A percentile compares a stretch with the other conserved stretches of the same genome.
These are phyloP conservation scores for Ballota nigra DNA, from an alignment of 257 asterid genomes.

Conservation along the genomic window DNA sequence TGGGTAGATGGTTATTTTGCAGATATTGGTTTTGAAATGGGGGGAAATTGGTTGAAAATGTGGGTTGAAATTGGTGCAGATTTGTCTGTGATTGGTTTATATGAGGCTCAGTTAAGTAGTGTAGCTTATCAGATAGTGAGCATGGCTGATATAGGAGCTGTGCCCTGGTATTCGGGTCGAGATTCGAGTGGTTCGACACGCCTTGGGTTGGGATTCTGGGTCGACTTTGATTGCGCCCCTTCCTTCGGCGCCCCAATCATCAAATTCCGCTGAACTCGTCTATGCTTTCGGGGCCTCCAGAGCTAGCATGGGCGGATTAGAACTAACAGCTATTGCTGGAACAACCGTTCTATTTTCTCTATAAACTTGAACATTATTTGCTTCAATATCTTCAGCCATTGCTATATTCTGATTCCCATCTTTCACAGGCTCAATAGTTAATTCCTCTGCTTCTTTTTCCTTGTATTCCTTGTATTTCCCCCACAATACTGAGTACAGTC, in stretches of 20 bases:
- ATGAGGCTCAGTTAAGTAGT: too few relatives aligned
- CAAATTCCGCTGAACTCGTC: too few relatives aligned
- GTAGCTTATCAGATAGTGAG: constrained; percentile 58
- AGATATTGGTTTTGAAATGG: too few relatives aligned
- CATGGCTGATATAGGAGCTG: constrained; percentile 50
- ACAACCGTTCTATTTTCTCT: constrained; percentile 23
- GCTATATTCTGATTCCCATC: constrained; percentile 8
- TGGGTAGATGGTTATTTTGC: too few relatives aligned
- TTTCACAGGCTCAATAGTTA: constrained; percentile 48
- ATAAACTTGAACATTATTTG: constrained; percentile 30
- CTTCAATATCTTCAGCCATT: constrained; percentile 57
- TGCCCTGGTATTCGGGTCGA: constrained; percentile 37
- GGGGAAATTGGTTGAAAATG: too few relatives aligned
- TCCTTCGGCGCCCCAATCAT: too few relatives aligned
- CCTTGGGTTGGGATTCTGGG: constrained; percentile 64
- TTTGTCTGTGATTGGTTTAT: too few relatives aligned
- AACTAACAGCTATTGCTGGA: constrained; percentile 41
- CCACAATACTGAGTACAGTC: constrained; percentile 66
- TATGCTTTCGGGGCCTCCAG: constrained; percentile 49
- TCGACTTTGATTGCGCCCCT: constrained; percentile 42
- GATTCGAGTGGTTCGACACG: constrained; percentile 55
- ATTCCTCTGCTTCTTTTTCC: constrained; percentile 41
- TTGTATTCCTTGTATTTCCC: constrained; percentile 62
- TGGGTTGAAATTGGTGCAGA: too few relatives aligned
- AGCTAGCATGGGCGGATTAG: constrained; percentile 57